These are phyloP conservation scores for Aspergillus ostianus DNA, from an alignment of 495 filamentous ascomycete species.

Conservation along the genomic window DNA sequence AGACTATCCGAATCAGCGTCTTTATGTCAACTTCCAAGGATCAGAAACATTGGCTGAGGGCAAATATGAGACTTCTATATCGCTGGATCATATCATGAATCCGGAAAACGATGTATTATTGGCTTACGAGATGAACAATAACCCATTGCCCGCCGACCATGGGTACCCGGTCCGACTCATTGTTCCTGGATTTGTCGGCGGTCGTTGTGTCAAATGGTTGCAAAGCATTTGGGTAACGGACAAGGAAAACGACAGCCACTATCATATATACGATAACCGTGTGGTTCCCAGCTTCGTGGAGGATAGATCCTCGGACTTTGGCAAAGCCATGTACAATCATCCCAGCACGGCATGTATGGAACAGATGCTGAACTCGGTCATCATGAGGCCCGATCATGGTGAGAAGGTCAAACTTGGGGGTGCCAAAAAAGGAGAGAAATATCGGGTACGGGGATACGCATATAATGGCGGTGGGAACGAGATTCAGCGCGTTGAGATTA, in stretches of 20 bases:
- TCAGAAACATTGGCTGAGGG: conserved; percentile 43
- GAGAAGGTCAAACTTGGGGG: conserved; percentile 24
- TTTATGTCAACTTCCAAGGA: conserved; percentile 58
- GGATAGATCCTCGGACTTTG: conserved; percentile 28
- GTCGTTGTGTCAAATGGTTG: conserved; percentile 60
- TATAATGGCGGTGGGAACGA: conserved; percentile 58
- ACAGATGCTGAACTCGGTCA: conserved; percentile 21
- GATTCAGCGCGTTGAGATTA: conserved; percentile 55
- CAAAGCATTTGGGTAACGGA: conserved; percentile 51
- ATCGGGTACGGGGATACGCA: conserved; percentile 52
- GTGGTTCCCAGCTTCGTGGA: conserved; percentile 25
- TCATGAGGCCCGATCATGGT: conserved; percentile 23
- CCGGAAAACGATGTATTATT: conserved; percentile 57
- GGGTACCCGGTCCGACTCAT: conserved; percentile 57
- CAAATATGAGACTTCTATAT: conserved; percentile 58
- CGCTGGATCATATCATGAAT: conserved; percentile 54
- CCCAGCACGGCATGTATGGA: conserved; percentile 20
- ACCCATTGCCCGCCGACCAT: conserved; percentile 53
- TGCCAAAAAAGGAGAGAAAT: conserved; percentile 18
- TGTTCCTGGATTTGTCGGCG: conserved; percentile 58
- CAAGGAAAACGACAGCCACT: conserved; percentile 44
- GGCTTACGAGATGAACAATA: conserved; percentile 58
- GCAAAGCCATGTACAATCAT: conserved; percentile 16
- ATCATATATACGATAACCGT: conserved; percentile 37
- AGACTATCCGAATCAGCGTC: conserved; percentile 21